Evolutionary conservation across 2,329 filamentous ascomycete species (phyloP), one percentile per base, ranked within the genome.

Genomic region (Myriosclerotinia curreyana): DNA sequence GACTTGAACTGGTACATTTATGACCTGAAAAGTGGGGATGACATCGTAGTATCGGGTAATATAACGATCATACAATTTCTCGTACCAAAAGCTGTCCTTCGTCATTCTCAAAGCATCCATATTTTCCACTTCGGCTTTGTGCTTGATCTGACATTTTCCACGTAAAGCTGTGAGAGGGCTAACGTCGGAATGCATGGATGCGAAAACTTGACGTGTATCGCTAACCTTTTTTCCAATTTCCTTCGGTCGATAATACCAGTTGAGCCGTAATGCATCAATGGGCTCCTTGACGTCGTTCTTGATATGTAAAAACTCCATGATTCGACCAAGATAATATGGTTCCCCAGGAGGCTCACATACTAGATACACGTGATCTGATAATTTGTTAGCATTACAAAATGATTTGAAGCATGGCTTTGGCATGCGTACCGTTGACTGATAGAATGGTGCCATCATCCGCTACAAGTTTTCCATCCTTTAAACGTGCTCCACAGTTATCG

Each of bases 31-130:
- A 17, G 93, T 96, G 1, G 95, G 94, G 67, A 99, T 94, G 62
- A 97, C 90, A 73, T 99, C 95, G 82, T 98, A 98, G 77, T 94
- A 93, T 68, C 96, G 93, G 75, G 96, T 92, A 69, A 99, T 98
- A 79, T 98, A 99, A 65, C 95, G 90, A 79, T 99, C 95, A 77
- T 96, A 98, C 71, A 98, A 86, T 75, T 97, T 96, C 73, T 96
- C 94, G 76, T 91, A 99, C 90, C 93, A 99, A 76, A 99, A 99
- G 70, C 84, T 87, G 77, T 99, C 91, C 71, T 89, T 89, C 34
- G 82, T 85, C 76, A 90, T 94, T 75, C 93, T 90, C 75, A 93
- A 96, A 60, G 88, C 85, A 64, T 96, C 91, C 69, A 97, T 79
- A 73, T 90, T 88, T 44, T 85, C 79, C 66, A 98, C 94, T 75